These are phyloP conservation scores for Colletotrichum tofieldiae DNA, from an alignment of 2,329 filamentous ascomycete genomes.

Conservation along the genomic window DNA sequence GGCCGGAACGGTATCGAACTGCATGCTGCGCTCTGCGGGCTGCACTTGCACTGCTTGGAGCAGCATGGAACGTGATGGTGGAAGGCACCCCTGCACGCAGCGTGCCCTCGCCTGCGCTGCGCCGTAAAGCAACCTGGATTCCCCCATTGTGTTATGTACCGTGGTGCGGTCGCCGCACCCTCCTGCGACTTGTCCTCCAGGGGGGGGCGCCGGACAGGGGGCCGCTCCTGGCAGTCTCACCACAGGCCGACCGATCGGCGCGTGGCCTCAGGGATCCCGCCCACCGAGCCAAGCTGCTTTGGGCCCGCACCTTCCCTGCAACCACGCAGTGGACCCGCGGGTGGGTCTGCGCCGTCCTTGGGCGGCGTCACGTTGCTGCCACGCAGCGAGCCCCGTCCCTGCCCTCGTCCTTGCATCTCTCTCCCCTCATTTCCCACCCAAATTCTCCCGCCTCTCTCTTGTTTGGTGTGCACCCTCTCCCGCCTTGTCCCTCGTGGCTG, in stretches of 20 bases:
- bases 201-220: background rate
- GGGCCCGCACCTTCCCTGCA: conserved; percentile 43
- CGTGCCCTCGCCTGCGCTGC: background rate
- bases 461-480: background rate
- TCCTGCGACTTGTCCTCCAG: background rate
- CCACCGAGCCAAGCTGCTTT: conserved; percentile 39
- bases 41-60: background rate
- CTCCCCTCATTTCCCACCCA: conserved; percentile 25
- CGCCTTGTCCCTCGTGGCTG: background rate
- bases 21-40: background rate
- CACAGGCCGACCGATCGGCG: conserved; percentile 43
- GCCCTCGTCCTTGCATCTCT: conserved; percentile 18
- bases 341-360: conserved; percentile 20
- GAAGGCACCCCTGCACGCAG: background rate
- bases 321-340: conserved; percentile 41
- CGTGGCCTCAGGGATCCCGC: conserved; percentile 44
- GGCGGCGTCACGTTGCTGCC: conserved; percentile 43
- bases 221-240: conserved; percentile 34
- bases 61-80: background rate
- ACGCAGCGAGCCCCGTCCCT: conserved; percentile 33
- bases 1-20: background rate
- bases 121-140: background rate
- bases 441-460: conserved; percentile 11
- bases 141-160: too few species aligned
- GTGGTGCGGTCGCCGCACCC: too few species aligned